These are phyloP conservation scores for Hypoxylon sp. DNA, from an alignment of 2,329 filamentous ascomycete genomes.

Conservation along the genomic window DNA sequence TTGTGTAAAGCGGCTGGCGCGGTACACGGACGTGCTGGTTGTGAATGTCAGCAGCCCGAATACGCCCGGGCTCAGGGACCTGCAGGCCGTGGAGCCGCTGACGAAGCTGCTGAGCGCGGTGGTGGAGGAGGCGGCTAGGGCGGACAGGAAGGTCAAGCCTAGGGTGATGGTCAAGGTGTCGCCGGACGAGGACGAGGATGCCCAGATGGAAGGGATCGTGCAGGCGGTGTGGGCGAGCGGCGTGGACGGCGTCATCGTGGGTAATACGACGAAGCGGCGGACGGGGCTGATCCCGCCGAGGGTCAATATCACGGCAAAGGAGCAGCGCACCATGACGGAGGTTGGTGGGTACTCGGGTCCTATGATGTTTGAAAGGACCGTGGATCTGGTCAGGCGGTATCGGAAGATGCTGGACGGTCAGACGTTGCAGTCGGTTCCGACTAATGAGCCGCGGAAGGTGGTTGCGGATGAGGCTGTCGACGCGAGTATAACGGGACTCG, in stretches of 20 bases:
- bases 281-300: conserved; percentile 76
- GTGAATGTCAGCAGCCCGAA: conserved; percentile 98
- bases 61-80: conserved; percentile 86
- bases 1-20: conserved; percentile 84
- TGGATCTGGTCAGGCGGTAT: conserved; percentile 83
- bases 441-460: conserved; percentile 43
- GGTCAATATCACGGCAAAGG: conserved; percentile 71
- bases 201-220: conserved; percentile 89
- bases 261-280: conserved; percentile 93
- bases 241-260: conserved; percentile 95
- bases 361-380: conserved; percentile 83
- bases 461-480: conserved; percentile 51
- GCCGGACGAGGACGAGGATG: conserved; percentile 89
- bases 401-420: conserved; percentile 72
- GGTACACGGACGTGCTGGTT: conserved; percentile 94
- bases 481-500: conserved; percentile 51
- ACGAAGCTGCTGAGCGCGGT: conserved; percentile 84
- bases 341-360: conserved; percentile 92
- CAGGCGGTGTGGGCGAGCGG: conserved; percentile 85
- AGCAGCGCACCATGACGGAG: conserved; percentile 77
- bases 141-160: conserved; percentile 77
- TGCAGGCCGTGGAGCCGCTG: conserved; percentile 87
- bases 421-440: conserved; percentile 56
- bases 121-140: conserved; percentile 78
- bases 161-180: conserved; percentile 98